Percentiles rank a stretch among this genome's conserved stretches.
Conservation (phyloP, 768 basidiomycete species). For the Tylopilus plumbeoviolaceoides region DNA sequence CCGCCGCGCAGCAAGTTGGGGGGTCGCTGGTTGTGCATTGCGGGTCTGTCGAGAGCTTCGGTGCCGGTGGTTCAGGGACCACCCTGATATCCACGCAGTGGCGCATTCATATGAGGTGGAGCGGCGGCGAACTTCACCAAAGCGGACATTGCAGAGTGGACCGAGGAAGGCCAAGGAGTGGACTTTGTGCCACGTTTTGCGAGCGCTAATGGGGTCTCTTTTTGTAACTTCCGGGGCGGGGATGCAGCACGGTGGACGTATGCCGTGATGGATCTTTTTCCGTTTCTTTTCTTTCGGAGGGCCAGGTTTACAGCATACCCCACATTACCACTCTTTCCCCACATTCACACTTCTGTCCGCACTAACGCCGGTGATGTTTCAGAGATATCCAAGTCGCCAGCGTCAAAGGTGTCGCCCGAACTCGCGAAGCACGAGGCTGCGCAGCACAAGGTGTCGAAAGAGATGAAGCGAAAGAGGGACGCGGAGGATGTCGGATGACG, state of each 20-base stretch:
- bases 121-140: neutral
- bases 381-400: slow-evolving; percentile 94
- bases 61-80: slow-evolving; percentile 5
- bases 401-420: slow-evolving; percentile 84
- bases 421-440: slow-evolving; percentile 90
- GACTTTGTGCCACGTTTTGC: neutral
- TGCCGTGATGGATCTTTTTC: neutral
- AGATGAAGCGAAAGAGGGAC: slow-evolving; percentile 94
- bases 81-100: neutral
- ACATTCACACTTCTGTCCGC: neutral
- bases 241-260: neutral
- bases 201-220: too few relatives aligned
- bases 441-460: slow-evolving; percentile 84
- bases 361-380: slow-evolving; percentile 16
- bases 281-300: neutral
- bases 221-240: too few relatives aligned
- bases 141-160: neutral
- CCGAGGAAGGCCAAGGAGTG: too few relatives aligned
- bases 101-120: neutral
- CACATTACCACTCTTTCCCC: slow-evolving; percentile 9
- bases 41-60: neutral
- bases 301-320: neutral
- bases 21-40: neutral
- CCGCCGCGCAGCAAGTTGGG: neutral
- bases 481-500: slow-evolving; percentile 64